Base-by-base conservation (phyloP, 495 filamentous ascomycete species). In the Cenococcum geophilum region DNA sequence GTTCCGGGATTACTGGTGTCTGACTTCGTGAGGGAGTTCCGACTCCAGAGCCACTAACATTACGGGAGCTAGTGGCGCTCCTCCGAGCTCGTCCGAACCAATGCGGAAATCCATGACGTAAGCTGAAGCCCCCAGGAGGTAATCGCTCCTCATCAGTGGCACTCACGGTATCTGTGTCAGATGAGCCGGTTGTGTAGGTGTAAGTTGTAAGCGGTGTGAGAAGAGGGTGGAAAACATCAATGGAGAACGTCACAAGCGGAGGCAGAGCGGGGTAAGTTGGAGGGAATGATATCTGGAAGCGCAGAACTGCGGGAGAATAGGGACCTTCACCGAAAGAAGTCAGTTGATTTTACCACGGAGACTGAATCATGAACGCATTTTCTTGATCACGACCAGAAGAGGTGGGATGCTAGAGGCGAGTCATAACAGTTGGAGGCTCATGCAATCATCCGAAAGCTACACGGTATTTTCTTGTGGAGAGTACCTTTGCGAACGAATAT, bases 161-260 rank as follows among this genome's bases (percentile, higher is more conserved):
- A 70, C 88, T 91, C 45, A 88, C 85, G 0, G 88, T 89, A 27
- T 87, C 88, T 25, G 76, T 83, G 55, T 82, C 79, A 34, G 86
- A 78, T 5, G 85, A 80, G 61, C 85, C 83, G 22, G 88, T 90
- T 50, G 88, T 86, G 76, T 92, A 93, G 61, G 89, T 92, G 73
- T 95, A 90, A 1, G 90, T 95, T 5, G 90, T 96, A 14, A 92
- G 78, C 20, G 92, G 90, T 1, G 91, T 87, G 68, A 97, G 84
- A 25, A 98, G 80, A 12, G 92, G 93, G 74, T 98, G 92, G 72
- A 96, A 98, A 55, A 97, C 85, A 65, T 97, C 92, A 47, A 88
- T 93, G 27, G 82, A 78, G 72, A 98, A 95, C 43, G 85, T 92
- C 52, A 98, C 84, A 4, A 89, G 77, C 5, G 93, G 93, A 43